These are phyloP conservation scores for Barbarea vulgaris DNA, from an alignment of 345 rosid genomes.

Conservation along the genomic window DNA sequence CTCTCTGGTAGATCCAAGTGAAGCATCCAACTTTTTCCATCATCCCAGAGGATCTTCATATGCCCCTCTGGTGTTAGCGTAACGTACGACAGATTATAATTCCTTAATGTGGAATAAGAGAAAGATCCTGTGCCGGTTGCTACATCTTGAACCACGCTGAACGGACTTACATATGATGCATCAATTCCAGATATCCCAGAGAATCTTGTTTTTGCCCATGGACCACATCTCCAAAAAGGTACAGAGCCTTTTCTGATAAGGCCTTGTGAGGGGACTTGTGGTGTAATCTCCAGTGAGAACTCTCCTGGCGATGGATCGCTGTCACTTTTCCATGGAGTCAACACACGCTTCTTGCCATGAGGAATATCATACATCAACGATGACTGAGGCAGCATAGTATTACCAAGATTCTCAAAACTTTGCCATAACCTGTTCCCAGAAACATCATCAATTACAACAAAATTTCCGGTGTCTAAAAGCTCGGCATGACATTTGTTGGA, in stretches of 20 bases:
- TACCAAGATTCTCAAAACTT: slow-evolving; percentile 38
- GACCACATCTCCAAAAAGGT: slow-evolving; percentile 42
- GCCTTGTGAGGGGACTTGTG: slow-evolving; percentile 34
- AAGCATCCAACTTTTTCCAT: slow-evolving; percentile 24
- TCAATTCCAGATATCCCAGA: slow-evolving; percentile 28
- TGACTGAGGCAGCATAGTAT: slow-evolving; percentile 35
- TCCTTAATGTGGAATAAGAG: slow-evolving; percentile 23
- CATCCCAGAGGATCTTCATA: slow-evolving; percentile 27
- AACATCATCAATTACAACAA: slow-evolving; percentile 34
- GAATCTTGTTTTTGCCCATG: slow-evolving; percentile 39
- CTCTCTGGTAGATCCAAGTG: slow-evolving; percentile 24
- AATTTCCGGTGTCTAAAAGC: slow-evolving; percentile 34
- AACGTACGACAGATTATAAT: slow-evolving; percentile 25
- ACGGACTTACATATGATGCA: slow-evolving; percentile 34
- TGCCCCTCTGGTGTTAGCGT: slow-evolving; percentile 33
- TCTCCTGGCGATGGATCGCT: slow-evolving; percentile 33
- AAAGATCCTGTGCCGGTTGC: slow-evolving; percentile 28
- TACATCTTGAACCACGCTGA: slow-evolving; percentile 33
- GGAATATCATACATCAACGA: slow-evolving; percentile 31
- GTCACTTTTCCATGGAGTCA: slow-evolving; percentile 36
- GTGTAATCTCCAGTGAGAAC: slow-evolving; percentile 31
- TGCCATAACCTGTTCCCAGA: slow-evolving; percentile 26
- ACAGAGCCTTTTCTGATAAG: slow-evolving; percentile 15
- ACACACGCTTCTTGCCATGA: slow-evolving; percentile 19
- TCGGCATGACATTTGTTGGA: slow-evolving; percentile 26